phyloP scores from a whole-genome alignment of 306 rosid genomes.

The Sphenostylis stenocarpa region DNA sequence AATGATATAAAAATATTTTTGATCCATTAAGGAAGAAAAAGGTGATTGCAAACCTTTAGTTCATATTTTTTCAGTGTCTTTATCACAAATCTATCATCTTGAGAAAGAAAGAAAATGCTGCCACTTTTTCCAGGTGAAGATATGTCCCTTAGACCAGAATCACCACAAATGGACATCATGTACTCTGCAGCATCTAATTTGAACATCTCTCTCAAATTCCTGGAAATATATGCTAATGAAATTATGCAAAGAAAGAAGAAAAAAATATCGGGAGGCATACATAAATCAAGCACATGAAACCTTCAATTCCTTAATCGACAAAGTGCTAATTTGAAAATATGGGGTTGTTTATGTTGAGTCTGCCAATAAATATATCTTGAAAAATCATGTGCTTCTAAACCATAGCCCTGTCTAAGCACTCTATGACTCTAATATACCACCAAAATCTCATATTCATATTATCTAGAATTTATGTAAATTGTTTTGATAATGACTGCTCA shows the following conservation, averaged over 20 bases:
- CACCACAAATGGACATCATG: conserved; percentile 99
- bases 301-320: conserved; percentile 20
- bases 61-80: conserved; percentile 83
- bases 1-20: neutral
- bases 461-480: neutral
- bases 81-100: conserved; percentile 92
- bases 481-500: conserved; percentile 1
- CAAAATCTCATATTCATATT: neutral
- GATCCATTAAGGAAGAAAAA: neutral
- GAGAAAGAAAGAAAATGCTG: conserved; percentile 94
- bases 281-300: conserved; percentile 7
- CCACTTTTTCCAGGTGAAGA: conserved; percentile 98
- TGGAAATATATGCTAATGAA: conserved; percentile 40
- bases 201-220: conserved; percentile 99
- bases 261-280: neutral
- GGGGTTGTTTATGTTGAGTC: neutral
- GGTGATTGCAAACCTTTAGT: conserved; percentile 72
- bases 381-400: neutral
- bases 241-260: conserved; percentile 23
- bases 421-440: conserved; percentile 8
- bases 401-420: neutral
- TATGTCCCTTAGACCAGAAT: conserved; percentile 82
- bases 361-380: neutral
- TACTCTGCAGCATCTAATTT: conserved; percentile 96
- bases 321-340: neutral